Evolutionary conservation across 2,329 filamentous ascomycete species (phyloP).

Genomic region (Epichloe gansuensis): DNA sequence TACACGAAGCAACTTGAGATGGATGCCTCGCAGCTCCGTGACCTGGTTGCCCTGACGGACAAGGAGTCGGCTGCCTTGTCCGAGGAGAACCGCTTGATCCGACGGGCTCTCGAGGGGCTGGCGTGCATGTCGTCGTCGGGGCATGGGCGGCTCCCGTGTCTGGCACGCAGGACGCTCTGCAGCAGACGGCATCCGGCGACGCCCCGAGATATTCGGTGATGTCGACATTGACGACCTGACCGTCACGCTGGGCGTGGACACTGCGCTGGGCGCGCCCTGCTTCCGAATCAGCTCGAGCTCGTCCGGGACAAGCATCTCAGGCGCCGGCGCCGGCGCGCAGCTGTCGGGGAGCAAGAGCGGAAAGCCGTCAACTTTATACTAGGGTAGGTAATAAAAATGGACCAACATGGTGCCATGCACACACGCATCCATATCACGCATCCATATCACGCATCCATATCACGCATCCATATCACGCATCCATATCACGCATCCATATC

Average conservation of each 20-base stretch:
- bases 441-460: too few species aligned
- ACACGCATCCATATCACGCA: too few species aligned
- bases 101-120: conserved; percentile 19
- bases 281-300: conserved; percentile 27
- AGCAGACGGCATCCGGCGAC: not conserved
- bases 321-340: conserved; percentile 11
- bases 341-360: conserved; percentile 29
- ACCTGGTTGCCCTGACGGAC: conserved; percentile 31
- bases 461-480: too few species aligned
- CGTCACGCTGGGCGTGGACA: conserved; percentile 30
- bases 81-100: conserved; percentile 33
- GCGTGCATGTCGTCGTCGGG: conserved; percentile 6
- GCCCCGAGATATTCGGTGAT: conserved; percentile 20
- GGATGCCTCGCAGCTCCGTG: conserved; percentile 35
- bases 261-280: conserved; percentile 28
- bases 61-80: conserved; percentile 25
- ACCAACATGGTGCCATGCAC: too few species aligned
- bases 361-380: conserved; percentile 41
- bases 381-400: conserved; percentile 16
- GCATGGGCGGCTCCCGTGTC: not conserved
- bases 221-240: conserved; percentile 26
- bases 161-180: not conserved
- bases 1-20: conserved; percentile 42
- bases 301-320: conserved; percentile 9
- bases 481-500: too few species aligned